Conservation (phyloP, 2,329 filamentous ascomycete genomes). For the Bipolaris victoriae region DNA sequence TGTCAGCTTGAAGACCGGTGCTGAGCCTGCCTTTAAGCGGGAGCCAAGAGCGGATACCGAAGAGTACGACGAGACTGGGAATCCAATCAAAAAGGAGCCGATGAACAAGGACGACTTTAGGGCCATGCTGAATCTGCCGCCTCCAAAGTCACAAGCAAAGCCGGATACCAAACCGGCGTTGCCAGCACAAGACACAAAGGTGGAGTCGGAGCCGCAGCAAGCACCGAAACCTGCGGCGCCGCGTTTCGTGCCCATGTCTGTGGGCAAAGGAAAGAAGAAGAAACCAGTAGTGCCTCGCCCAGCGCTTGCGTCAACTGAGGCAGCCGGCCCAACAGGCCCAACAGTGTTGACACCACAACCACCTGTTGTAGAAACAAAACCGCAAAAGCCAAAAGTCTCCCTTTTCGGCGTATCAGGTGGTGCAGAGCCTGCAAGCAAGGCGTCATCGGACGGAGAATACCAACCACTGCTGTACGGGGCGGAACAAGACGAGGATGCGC, state of each 20-base stretch:
- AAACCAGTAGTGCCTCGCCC: conserved; percentile 23
- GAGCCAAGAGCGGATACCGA: conserved; percentile 53
- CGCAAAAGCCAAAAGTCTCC: conserved; percentile 66
- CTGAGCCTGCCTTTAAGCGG: conserved; percentile 80
- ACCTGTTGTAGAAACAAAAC: conserved; percentile 27
- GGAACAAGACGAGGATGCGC: conserved; percentile 26
- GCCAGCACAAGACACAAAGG: conserved; percentile 46
- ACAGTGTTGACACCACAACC: conserved; percentile 10
- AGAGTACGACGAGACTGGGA: conserved; percentile 48
- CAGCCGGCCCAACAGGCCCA: conserved; percentile 4
- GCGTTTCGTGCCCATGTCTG: conserved; percentile 86
- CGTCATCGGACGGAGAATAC: conserved; percentile 38
- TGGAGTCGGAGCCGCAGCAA: conserved; percentile 51
- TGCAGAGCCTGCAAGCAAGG: conserved; percentile 38
- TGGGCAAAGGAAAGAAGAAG: conserved; percentile 70
- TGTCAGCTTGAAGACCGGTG: conserved; percentile 81
- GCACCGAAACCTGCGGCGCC: conserved; percentile 77
- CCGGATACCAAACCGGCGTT: conserved; percentile 36
- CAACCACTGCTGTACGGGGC: conserved; percentile 47
- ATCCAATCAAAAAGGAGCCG: conserved; percentile 34
- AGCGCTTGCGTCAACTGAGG: conserved; percentile 3
- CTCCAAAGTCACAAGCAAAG: conserved; percentile 33
- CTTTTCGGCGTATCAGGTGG: conserved; percentile 69
- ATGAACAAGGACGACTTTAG: conserved; percentile 42
- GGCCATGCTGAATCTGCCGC: conserved; percentile 44